Percentiles rank a stretch among this genome's conserved stretches.
Conservation (phyloP, 345 rosid genomes). For the Ailanthus altissimus region DNA sequence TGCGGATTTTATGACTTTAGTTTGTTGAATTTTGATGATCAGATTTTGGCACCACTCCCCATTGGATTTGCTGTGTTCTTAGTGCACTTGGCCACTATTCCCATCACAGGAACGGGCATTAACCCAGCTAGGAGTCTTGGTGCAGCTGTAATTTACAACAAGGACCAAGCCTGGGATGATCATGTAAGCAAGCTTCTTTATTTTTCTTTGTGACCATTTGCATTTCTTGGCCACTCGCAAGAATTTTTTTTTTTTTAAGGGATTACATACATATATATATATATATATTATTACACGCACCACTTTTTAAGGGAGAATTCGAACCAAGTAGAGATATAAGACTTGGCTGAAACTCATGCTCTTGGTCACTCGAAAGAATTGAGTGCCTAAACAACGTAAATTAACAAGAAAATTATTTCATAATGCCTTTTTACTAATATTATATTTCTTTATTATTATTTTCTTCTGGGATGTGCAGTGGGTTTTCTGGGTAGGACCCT, state of each 20-base stretch:
- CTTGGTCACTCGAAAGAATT: not conserved
- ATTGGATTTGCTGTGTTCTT: constrained; percentile 55
- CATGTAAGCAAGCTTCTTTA: constrained; percentile 30
- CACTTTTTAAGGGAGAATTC: too few relatives aligned
- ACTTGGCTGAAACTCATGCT: too few relatives aligned
- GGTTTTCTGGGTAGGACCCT: constrained; percentile 52
- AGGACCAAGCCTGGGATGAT: constrained; percentile 46
- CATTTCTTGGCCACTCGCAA: not conserved
- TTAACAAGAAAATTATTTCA: not conserved
- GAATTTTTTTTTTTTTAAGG: too few relatives aligned
- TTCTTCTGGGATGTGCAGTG: constrained; percentile 26
- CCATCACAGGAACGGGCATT: constrained; percentile 51
- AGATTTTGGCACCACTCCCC: constrained; percentile 57
- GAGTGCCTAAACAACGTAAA: not conserved
- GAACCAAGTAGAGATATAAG: too few relatives aligned
- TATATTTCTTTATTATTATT: not conserved
- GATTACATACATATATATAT: too few relatives aligned
- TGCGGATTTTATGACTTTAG: not conserved
- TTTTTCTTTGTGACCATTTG: not conserved
- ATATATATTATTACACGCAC: too few relatives aligned
- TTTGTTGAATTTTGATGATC: constrained; percentile 4
- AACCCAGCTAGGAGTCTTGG: constrained; percentile 60
- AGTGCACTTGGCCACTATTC: constrained; percentile 57
- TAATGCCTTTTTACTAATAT: not conserved
- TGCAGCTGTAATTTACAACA: constrained; percentile 50